A percentile compares a stretch with the other conserved stretches of the same genome.
phyloP scores from a whole-genome alignment of 495 filamentous ascomycete genomes.

The Hyaloscypha hepaticicola region DNA sequence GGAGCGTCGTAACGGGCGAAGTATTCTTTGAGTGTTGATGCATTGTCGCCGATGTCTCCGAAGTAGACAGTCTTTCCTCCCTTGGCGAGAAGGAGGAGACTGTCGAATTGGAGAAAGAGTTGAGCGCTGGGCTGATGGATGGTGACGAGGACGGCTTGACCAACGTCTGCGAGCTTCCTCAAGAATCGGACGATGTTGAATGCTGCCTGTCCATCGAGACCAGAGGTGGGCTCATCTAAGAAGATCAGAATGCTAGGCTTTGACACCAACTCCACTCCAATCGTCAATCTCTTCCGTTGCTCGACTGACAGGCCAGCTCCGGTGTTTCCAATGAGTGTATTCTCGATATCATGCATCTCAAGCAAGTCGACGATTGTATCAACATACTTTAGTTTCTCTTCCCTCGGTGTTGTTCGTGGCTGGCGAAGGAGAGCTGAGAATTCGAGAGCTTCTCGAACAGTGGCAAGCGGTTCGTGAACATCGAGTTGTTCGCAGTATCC shows the following conservation, averaged over 20 bases:
- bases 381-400: slow-evolving; percentile 83
- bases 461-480: slow-evolving; percentile 52
- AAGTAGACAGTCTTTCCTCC: slow-evolving; percentile 57
- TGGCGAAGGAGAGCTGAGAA: slow-evolving; percentile 86
- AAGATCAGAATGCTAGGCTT: slow-evolving; percentile 70
- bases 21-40: slow-evolving; percentile 40
- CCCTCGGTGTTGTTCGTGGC: slow-evolving; percentile 61
- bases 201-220: slow-evolving; percentile 63
- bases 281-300: slow-evolving; percentile 82
- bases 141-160: slow-evolving; percentile 54
- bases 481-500: slow-evolving; percentile 47
- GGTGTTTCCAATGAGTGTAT: slow-evolving; percentile 77
- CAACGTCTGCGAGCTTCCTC: slow-evolving; percentile 59
- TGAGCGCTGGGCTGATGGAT: slow-evolving; percentile 33
- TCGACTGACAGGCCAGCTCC: slow-evolving; percentile 91
- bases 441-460: slow-evolving; percentile 80
- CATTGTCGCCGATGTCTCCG: slow-evolving; percentile 43
- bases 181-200: slow-evolving; percentile 66
- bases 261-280: slow-evolving; percentile 66
- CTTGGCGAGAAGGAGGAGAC: slow-evolving; percentile 43
- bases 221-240: slow-evolving; percentile 68
- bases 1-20: slow-evolving; percentile 52
- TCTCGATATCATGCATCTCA: slow-evolving; percentile 85
- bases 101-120: slow-evolving; percentile 32
- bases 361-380: slow-evolving; percentile 87